Percentiles rank a stretch among this genome's conserved stretches.
Conservation (phyloP, 208 protist species). For the Tritrichomonas foetus region DNA sequence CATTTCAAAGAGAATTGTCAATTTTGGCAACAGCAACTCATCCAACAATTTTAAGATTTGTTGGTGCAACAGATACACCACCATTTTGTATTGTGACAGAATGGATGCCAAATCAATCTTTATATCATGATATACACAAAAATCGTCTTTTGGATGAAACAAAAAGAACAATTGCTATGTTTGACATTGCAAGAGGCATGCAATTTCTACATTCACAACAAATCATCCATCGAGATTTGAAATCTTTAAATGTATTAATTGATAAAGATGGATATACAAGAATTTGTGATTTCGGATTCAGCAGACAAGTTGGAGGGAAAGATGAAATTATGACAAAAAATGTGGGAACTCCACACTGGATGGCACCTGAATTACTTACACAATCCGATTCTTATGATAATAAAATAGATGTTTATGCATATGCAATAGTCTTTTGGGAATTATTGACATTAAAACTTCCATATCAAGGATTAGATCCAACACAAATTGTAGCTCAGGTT, state of each 20-base stretch:
- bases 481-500: neutral
- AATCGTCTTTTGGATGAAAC: neutral
- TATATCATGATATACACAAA: slow-evolving; percentile 28
- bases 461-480: neutral
- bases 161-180: neutral
- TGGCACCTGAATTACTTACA: neutral
- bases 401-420: slow-evolving; percentile 42
- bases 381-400: neutral
- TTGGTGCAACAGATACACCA: neutral
- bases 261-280: neutral
- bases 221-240: slow-evolving; percentile 27
- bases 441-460: neutral
- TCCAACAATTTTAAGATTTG: neutral
- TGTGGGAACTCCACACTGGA: slow-evolving; percentile 21
- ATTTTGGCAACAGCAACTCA: neutral
- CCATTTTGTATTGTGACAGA: slow-evolving; percentile 38
- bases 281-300: slow-evolving; percentile 3
- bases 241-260: neutral
- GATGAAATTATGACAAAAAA: neutral
- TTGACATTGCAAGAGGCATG: slow-evolving; percentile 20
- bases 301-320: neutral
- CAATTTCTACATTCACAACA: neutral
- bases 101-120: neutral
- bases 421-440: slow-evolving; percentile 32
- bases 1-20: neutral